Evolutionary conservation across 768 basidiomycete species (phyloP).

Genomic region (Amylocystis lapponica): DNA sequence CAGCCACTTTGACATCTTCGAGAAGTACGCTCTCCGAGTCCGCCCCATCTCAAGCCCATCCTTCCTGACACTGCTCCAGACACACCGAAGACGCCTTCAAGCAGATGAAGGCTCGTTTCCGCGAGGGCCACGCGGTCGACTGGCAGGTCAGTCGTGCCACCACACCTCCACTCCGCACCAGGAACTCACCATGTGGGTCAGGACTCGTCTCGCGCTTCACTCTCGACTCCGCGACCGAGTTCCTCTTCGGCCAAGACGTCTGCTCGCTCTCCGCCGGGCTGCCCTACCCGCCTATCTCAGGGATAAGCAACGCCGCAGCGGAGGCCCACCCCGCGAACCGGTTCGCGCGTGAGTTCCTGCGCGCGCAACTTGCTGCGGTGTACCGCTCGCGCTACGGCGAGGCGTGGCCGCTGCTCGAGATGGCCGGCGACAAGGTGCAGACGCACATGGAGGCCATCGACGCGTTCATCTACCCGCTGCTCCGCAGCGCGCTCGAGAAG

Average conservation of each 20-base stretch:
- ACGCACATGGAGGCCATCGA: constrained; percentile 35
- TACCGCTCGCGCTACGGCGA: constrained; percentile 31
- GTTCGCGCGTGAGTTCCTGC: constrained; percentile 35
- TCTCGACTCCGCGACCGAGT: constrained; percentile 49
- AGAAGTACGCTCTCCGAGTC: constrained; percentile 4
- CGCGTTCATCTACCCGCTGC: constrained; percentile 43
- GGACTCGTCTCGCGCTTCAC: constrained; percentile 41
- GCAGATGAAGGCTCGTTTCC: constrained; percentile 28
- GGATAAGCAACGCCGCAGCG: constrained; percentile 12
- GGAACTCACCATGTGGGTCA: constrained; percentile 11
- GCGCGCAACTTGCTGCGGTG: constrained; percentile 29
- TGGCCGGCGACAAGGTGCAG: constrained; percentile 37
- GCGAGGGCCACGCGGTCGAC: constrained; percentile 35
- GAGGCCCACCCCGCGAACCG: constrained; percentile 26
- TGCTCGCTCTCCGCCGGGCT: constrained; percentile 31
- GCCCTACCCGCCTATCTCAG: constrained; percentile 30
- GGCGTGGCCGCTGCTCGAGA: constrained; percentile 40
- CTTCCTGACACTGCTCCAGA: not conserved
- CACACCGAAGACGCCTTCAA: too few species aligned
- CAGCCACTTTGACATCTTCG: constrained; percentile 21
- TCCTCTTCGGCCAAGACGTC: constrained; percentile 41
- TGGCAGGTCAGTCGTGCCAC: constrained; percentile 35
- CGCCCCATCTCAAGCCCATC: not conserved
- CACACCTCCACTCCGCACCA: not conserved
- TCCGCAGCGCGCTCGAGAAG: constrained; percentile 36